These are phyloP conservation scores for Calonectria hawksworthii DNA, from an alignment of 2,329 filamentous ascomycete species.

Conservation along the genomic window DNA sequence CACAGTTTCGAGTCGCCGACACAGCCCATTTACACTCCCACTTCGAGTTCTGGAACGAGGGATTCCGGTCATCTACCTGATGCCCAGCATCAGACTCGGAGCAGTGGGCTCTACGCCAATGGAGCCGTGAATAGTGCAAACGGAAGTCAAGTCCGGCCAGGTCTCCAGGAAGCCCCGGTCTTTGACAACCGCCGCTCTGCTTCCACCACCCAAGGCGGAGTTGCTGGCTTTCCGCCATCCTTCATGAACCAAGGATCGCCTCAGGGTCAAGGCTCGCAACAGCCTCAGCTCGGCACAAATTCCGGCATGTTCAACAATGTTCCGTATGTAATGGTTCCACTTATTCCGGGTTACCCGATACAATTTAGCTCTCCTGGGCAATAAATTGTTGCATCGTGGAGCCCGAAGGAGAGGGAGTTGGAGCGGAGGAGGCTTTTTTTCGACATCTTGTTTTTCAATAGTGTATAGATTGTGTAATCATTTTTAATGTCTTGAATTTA, in stretches of 20 bases:
- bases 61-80: not conserved
- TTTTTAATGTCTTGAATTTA: slow-evolving; percentile 1
- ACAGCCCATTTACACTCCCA: not conserved
- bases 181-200: not conserved
- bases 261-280: not conserved
- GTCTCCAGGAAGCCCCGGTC: not conserved
- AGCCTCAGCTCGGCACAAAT: not conserved
- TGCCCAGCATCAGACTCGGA: not conserved
- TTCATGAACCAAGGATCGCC: not conserved
- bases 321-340: not conserved
- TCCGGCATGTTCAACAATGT: not conserved
- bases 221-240: slow-evolving; percentile 8
- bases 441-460: not conserved
- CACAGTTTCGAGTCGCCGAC: not conserved
- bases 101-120: not conserved
- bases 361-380: not conserved
- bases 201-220: not conserved
- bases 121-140: not conserved
- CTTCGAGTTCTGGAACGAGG: not conserved
- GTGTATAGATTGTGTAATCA: not conserved
- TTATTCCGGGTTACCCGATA: not conserved
- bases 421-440: not conserved
- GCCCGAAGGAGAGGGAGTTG: not conserved
- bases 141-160: not conserved
- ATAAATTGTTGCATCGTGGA: not conserved